Evolutionary conservation across 1,284 basidiomycete species (phyloP).

Genomic region (Naganishia albida): DNA sequence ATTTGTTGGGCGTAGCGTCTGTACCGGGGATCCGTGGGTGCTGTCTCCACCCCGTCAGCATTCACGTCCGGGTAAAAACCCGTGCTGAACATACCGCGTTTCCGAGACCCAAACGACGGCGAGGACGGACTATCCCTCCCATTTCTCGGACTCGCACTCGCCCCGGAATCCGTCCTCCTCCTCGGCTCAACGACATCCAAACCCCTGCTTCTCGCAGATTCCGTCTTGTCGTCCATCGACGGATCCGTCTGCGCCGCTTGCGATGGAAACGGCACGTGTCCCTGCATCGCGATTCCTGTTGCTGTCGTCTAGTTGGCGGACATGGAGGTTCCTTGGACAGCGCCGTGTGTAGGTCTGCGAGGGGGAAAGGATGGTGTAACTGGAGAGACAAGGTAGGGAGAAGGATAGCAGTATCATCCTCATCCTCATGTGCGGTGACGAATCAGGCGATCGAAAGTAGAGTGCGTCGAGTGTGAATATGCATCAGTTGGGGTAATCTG

Average conservation of each 20-base stretch:
- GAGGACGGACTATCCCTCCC: background rate
- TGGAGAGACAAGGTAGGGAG: background rate
- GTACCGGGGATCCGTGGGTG: slow-evolving; percentile 75
- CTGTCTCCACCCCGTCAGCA: background rate
- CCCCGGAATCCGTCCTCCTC: background rate
- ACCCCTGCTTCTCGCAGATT: too few relatives aligned
- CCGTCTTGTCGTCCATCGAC: too few relatives aligned
- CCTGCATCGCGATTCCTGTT: slow-evolving; percentile 3
- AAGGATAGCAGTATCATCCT: background rate
- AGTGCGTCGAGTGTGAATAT: too few relatives aligned
- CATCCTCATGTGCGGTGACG: background rate
- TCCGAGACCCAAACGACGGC: background rate
- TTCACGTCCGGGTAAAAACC: background rate
- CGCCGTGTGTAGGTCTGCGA: background rate
- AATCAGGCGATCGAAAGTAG: slow-evolving; percentile 13
- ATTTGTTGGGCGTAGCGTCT: slow-evolving; percentile 91
- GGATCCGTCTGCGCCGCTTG: too few relatives aligned
- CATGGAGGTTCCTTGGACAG: background rate
- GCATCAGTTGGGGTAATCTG: background rate
- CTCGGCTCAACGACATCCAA: background rate
- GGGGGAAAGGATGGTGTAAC: background rate
- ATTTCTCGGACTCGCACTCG: background rate
- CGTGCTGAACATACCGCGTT: background rate
- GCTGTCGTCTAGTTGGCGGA: background rate
- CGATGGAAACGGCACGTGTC: background rate